Conservation (phyloP, 2,329 filamentous ascomycete species). For the Colletotrichum musae region DNA sequence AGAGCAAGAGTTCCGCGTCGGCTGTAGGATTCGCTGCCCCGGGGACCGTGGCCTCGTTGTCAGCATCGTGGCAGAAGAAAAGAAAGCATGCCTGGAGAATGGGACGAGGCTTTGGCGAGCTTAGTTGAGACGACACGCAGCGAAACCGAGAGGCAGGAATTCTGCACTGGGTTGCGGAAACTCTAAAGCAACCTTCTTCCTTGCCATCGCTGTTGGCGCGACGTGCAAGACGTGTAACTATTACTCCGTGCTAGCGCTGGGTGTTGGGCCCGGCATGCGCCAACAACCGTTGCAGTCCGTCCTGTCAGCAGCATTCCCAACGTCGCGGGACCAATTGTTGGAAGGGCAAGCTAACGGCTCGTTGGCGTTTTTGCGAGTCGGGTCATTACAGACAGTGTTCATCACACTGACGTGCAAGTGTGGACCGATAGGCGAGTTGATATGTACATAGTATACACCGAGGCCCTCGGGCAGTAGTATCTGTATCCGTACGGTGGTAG, state of each 20-base stretch:
- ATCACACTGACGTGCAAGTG: slow-evolving; percentile 37
- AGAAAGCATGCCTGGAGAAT: slow-evolving; percentile 35
- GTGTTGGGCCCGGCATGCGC: neutral
- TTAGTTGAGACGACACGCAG: slow-evolving; percentile 33
- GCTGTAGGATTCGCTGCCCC: neutral
- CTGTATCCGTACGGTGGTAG: slow-evolving; percentile 10
- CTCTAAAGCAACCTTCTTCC: slow-evolving; percentile 39
- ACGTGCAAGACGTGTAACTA: neutral
- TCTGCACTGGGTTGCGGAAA: slow-evolving; percentile 24
- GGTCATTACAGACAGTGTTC: slow-evolving; percentile 19
- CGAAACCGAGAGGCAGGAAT: slow-evolving; percentile 19
- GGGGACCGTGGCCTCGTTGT: slow-evolving; percentile 4
- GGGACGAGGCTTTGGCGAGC: slow-evolving; percentile 23
- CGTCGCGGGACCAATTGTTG: slow-evolving; percentile 7
- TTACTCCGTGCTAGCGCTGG: neutral
- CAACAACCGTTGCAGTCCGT: slow-evolving; percentile 5
- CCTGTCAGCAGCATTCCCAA: slow-evolving; percentile 15
- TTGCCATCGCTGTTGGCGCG: slow-evolving; percentile 2
- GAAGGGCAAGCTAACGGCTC: neutral
- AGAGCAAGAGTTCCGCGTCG: neutral
- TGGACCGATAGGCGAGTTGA: slow-evolving; percentile 31
- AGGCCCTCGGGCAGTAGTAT: slow-evolving; percentile 27
- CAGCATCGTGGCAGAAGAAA: slow-evolving; percentile 34
- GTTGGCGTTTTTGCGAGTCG: slow-evolving; percentile 9
- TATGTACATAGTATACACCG: slow-evolving; percentile 20